Base-by-base conservation (phyloP, 139 green algal species). In the Micromonas commoda region DNA sequence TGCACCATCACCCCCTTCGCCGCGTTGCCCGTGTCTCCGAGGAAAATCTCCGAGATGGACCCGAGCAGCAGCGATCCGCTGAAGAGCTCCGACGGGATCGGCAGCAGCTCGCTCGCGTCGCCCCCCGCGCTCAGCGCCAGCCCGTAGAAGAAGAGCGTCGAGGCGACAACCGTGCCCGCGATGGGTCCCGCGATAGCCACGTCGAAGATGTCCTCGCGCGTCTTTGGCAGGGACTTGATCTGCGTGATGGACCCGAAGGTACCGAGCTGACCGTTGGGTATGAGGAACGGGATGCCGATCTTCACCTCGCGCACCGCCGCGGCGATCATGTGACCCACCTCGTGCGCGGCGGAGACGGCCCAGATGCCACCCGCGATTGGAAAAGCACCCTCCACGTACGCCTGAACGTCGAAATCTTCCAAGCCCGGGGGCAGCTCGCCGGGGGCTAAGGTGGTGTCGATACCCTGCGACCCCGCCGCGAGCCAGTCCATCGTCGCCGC, bases 181-280 rank as follows among this genome's bases (percentile, higher is more conserved):
- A 79, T 23, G 9, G 71, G 79, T 3, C 79, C 79, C 9, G 68
- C 79, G 32, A 63, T 33, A 31, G 76, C 33, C n/a, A 83, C 73
- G 64, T 83, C 79, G 39, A 82, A 83, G 3, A 78, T 23, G 63
- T 76, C 72, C 28, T 51, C 21, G 20, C 72, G 29, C 5, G 23
- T 78, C 16, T 69, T 33, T 28, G 72, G 72, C 29, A 35, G 34
- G 51, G 20, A 53, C 33, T 78, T 69, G 2, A 78, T 61, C 28
- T 78, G 80, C 54, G 80, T 84, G 61, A 84, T 72, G 37, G 64
- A 63, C 20, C 80, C 80, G 32, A 84, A 84, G 35, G 73, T 75
- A 9, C 80, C 80, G 28, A 84, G 73, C 67, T 84, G 74, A 9
- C 34, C 75, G 80, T 84, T 84, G 1, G 80, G 80, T 19, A 84